A percentile compares a stretch with the other conserved stretches of the same genome.
Conservation (phyloP, 352 stramenopile species). For the Peronospora belbahrii region DNA sequence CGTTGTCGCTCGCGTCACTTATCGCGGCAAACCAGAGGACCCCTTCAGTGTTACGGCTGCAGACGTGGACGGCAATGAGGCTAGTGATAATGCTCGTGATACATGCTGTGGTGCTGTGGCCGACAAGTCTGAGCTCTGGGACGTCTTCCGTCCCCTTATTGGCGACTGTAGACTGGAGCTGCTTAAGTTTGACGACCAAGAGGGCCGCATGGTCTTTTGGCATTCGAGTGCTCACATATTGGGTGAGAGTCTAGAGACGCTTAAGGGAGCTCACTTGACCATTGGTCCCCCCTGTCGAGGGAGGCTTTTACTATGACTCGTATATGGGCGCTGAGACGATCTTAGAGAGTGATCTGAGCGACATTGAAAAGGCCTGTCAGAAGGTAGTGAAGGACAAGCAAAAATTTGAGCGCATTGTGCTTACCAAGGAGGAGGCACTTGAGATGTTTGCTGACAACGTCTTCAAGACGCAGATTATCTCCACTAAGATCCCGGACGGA, state of each 20-base stretch:
- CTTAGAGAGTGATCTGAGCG: constrained; percentile 71
- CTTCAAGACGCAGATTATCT: constrained; percentile 97
- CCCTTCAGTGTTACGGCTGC: constrained; percentile 75
- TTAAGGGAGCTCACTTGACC: constrained; percentile 95
- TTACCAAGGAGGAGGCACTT: constrained; percentile 97
- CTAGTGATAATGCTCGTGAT: constrained; percentile 41
- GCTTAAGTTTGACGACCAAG: constrained; percentile 97
- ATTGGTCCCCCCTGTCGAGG: constrained; percentile 91
- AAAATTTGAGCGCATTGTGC: constrained; percentile 95
- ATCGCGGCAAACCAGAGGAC: constrained; percentile 56
- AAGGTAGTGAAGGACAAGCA: constrained; percentile 96
- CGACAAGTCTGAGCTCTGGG: constrained; percentile 88
- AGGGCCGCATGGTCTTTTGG: constrained; percentile 95
- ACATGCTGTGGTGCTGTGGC: constrained; percentile 47
- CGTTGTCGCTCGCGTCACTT: constrained; percentile 91
- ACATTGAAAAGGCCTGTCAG: constrained; percentile 87
- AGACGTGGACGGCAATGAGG: constrained; percentile 85
- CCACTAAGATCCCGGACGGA: constrained; percentile 95
- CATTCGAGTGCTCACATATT: constrained; percentile 97
- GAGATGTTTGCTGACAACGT: constrained; percentile 98
- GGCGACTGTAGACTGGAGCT: constrained; percentile 94
- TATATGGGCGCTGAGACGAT: constrained; percentile 93
- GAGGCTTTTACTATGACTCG: constrained; percentile 99
- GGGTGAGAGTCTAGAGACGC: constrained; percentile 93
- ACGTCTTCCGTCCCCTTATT: constrained; percentile 95